phyloP scores from a whole-genome alignment of 2,329 filamentous ascomycete genomes.

The Alternaria novae-zelandiae region DNA sequence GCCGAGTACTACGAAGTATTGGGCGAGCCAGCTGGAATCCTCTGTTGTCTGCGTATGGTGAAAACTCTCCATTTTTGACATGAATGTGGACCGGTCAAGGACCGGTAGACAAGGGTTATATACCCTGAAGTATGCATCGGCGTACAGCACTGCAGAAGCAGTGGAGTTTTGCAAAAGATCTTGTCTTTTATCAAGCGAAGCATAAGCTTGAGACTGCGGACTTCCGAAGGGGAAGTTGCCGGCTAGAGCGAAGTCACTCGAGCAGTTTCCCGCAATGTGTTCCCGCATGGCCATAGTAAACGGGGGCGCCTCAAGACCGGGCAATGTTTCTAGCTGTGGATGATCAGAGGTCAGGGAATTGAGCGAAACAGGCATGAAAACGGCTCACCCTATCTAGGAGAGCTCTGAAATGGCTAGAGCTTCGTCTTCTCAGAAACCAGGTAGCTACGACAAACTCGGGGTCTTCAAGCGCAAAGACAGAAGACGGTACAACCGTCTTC shows the following conservation, averaged over 20 bases:
- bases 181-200: conserved; percentile 2
- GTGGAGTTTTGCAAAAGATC: neutral
- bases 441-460: conserved; percentile 22
- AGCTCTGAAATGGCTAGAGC: conserved; percentile 21
- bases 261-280: conserved; percentile 16
- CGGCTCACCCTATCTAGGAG: conserved; percentile 5
- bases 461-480: conserved; percentile 16
- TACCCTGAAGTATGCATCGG: neutral
- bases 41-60: neutral
- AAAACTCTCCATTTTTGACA: neutral
- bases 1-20: conserved; percentile 25
- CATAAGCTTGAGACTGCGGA: conserved; percentile 16
- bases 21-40: conserved; percentile 24
- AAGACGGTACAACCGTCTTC: neutral
- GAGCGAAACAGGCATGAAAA: neutral
- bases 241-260: conserved; percentile 25
- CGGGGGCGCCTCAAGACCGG: neutral
- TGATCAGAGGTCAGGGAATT: neutral
- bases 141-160: neutral
- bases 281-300: conserved; percentile 21
- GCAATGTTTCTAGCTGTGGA: neutral
- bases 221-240: conserved; percentile 31
- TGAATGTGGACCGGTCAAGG: neutral
- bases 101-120: neutral
- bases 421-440: conserved; percentile 27